Base-by-base conservation (phyloP, 352 stramenopile genomes). In the Phytophthora kernoviae region DNA sequence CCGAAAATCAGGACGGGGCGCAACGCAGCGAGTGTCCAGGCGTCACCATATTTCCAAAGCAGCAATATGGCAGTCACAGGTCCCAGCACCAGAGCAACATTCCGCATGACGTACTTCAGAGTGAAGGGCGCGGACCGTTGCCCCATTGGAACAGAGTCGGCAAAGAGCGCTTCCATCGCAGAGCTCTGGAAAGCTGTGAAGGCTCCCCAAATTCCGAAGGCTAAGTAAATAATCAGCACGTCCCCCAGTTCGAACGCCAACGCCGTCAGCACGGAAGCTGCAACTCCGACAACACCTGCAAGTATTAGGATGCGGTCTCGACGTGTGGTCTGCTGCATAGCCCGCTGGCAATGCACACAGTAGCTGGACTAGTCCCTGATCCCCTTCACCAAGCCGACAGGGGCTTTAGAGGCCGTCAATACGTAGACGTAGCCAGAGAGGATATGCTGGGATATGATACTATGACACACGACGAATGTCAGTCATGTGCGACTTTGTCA, bases 151-250 rank as follows among this genome's bases (percentile, higher is more conserved):
- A 96, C 75, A 0, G 87, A 96, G 58, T 97, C 89, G 7, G 87
- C 85, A 45, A 96, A 95, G 0, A 97, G 58, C 1, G 90, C 88
- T 40, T 95, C 84, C 50, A 89, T 70, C 0, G 84, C 73, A 2
- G 89, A 87, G 55, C 83, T 84, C 32, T 90, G 78, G 40, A 96
- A 75, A 4, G 88, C 85, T 18, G 73, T 66, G 60, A 93, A 95
- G n/a, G 77, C 51, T 15, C 90, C 90, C 84, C 88, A 97, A 2
- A 96, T 46, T 5, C 54, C 75, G 57, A 96, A 91, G 8, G 80
- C 65, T 4, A 77, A 32, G 54, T 89, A 90, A 22, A 94, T 75
- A 17, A 86, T 62, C 37, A 53, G 40, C 22, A 91, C 62, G 26
- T 72, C 50, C 0, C 58, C 68, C 12, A 85, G 53, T 22, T 81